Evolutionary conservation across 176 grass and related monocot genomes (phyloP), one percentile per base, ranked within the genome.

Genomic region (Musa itinerans): DNA sequence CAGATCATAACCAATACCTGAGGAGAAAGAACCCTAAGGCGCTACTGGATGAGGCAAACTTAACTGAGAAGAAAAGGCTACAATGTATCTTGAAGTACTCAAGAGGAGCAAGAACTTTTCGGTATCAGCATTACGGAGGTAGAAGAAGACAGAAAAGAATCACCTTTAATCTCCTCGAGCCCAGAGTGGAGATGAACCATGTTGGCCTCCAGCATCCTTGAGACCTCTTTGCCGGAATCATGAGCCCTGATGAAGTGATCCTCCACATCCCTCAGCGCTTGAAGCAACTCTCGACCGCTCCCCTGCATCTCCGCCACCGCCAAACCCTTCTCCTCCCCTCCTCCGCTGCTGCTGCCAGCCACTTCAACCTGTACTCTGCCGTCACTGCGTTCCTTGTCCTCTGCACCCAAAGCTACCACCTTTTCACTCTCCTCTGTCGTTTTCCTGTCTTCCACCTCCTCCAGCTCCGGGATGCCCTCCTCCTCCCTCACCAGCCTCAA

Each of bases 401-500:
- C 84, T 22, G 64, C 74, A 26, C 74, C 77, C 0, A 76, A 83
- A 61, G 65, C 19, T 15, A 79, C 77, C n/a, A 27, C 13, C 8
- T 83, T 88, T 2, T 72, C 43, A 52, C 57, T 43, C 17, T 67
- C 51, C 25, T 72, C 26, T 27, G 56, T 29, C 27, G 34, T 48
- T 43, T 72, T 72, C 24, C 43, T 55, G 58, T 83, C 49, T 52
- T 50, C 49, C 50, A 82, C 83, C 76, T 97, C 93, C 81, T 98
- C 95, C 21, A 98, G 86, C 50, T 98, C 88, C 2, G 95, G 95
- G 71, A 98, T 97, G 81, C 95, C 95, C 65, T 94, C 95, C 54
- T 87, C 79, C 83, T 93, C 95, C 85, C 90, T 82, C 10, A 93
- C 76, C 53, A 80, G 80, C 52, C 88, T 92, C 86, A 99, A 70